Evolutionary conservation across 257 asterid species (phyloP).

Genomic region (Solanum dulcamara): DNA sequence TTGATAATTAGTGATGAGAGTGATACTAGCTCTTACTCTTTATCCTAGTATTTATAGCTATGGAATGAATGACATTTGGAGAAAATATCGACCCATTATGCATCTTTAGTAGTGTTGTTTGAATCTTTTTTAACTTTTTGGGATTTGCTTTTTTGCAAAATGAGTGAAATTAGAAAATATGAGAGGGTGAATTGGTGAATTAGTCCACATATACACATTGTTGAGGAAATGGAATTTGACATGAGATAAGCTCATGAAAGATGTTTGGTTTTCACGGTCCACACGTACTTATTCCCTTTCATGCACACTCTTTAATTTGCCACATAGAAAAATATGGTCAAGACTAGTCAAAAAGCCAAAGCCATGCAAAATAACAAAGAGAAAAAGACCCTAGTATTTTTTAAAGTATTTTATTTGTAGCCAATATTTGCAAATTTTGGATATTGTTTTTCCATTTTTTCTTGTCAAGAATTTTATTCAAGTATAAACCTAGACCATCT

Average conservation of each 20-base stretch:
- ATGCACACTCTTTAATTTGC: background rate
- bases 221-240: background rate
- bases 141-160: background rate
- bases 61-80: background rate
- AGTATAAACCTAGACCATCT: no score
- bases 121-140: no score
- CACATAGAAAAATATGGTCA: background rate
- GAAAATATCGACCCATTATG: background rate
- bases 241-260: conserved; percentile 4
- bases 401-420: no score
- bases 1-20: background rate
- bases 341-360: background rate
- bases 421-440: no score
- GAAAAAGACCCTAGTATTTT: no score
- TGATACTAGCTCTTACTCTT: background rate
- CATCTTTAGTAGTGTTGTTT: background rate
- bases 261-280: background rate
- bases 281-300: background rate
- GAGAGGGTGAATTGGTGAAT: background rate
- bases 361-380: no score
- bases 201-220: background rate
- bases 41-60: background rate
- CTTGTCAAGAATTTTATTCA: no score
- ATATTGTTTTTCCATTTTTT: no score
- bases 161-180: background rate